Evolutionary conservation across 2,329 filamentous ascomycete species (phyloP).

Genomic region (Hypoxylon sp.): DNA sequence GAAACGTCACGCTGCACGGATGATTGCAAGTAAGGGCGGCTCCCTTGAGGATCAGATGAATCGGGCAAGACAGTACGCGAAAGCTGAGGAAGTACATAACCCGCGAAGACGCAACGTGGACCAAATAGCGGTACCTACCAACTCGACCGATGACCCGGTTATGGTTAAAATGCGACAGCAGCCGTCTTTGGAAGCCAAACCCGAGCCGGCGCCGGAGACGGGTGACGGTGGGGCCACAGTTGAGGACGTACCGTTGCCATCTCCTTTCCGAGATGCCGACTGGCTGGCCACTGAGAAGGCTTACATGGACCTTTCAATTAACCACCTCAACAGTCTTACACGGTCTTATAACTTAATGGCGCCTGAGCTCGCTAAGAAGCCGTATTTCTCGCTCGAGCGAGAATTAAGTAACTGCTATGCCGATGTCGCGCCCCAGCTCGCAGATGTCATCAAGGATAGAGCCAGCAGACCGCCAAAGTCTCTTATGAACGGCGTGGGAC

Average conservation of each 20-base stretch:
- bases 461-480: constrained; percentile 63
- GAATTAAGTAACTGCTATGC: constrained; percentile 87
- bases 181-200: constrained; percentile 25
- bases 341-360: constrained; percentile 96
- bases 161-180: constrained; percentile 62
- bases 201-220: constrained; percentile 26
- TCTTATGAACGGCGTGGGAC: constrained; percentile 58
- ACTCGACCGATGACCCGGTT: constrained; percentile 62
- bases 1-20: constrained; percentile 83
- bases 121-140: constrained; percentile 62
- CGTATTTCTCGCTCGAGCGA: constrained; percentile 86
- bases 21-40: constrained; percentile 83
- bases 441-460: constrained; percentile 78
- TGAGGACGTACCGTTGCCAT: constrained; percentile 55
- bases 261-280: constrained; percentile 80
- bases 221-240: constrained; percentile 21
- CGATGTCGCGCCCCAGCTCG: constrained; percentile 83
- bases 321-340: constrained; percentile 82
- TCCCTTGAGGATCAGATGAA: constrained; percentile 78
- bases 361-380: constrained; percentile 90
- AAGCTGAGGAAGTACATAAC: constrained; percentile 77
- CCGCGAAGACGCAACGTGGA: constrained; percentile 64
- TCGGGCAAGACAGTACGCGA: constrained; percentile 79
- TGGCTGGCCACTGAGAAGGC: constrained; percentile 81
- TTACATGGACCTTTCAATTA: constrained; percentile 82